These are phyloP conservation scores for Pyrus communis DNA, from an alignment of 306 rosid genomes.

Conservation along the genomic window DNA sequence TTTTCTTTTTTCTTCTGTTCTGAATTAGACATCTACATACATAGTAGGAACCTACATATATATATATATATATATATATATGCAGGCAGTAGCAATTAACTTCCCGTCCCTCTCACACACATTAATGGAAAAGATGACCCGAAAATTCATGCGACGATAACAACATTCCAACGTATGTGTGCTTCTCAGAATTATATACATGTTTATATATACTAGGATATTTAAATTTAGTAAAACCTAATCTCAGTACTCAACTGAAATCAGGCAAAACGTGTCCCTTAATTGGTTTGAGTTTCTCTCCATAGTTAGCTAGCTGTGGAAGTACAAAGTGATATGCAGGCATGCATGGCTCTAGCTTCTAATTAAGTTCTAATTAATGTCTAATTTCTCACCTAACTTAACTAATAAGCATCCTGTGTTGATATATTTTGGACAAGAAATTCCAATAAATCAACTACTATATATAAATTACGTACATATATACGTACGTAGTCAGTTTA, in stretches of 20 bases:
- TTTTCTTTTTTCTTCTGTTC: background rate
- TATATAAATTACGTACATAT: background rate
- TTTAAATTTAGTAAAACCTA: background rate
- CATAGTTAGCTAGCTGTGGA: slow-evolving; percentile 1
- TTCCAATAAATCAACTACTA: background rate
- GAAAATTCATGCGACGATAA: background rate
- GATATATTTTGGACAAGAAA: background rate
- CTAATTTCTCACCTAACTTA: slow-evolving; percentile 31
- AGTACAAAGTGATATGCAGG: background rate
- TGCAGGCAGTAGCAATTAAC: background rate
- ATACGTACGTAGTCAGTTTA: background rate
- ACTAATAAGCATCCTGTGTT: slow-evolving; percentile 1
- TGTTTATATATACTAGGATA: background rate
- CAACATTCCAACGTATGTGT: background rate
- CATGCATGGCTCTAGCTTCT: background rate
- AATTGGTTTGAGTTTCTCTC: background rate
- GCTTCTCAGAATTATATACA: background rate
- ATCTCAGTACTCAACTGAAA: slow-evolving; percentile 6
- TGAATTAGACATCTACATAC: background rate
- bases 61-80: too few species aligned
- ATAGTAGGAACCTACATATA: too few species aligned
- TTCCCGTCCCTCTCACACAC: background rate
- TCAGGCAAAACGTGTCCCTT: slow-evolving; percentile 10
- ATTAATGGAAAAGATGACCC: background rate
- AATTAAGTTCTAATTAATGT: background rate